Evolutionary conservation across 192 early-diverging fungal genomes (phyloP).

Genomic region (Coemansia sp.): DNA sequence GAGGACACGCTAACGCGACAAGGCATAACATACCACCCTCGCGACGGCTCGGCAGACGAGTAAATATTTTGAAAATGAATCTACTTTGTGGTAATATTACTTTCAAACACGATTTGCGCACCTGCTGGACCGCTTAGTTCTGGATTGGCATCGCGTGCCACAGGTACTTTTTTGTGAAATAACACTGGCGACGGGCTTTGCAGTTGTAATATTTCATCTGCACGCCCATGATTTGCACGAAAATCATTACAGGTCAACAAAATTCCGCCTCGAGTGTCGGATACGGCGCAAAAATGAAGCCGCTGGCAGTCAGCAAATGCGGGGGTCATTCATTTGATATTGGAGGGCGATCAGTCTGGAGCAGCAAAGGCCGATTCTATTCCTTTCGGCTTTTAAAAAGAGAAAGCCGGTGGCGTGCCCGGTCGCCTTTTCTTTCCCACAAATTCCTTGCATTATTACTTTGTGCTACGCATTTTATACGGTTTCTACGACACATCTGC

Average conservation of each 20-base stretch:
- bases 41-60: conserved; percentile 61
- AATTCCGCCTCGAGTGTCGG: neutral
- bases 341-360: neutral
- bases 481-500: neutral
- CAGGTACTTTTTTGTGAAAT: neutral
- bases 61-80: conserved; percentile 13
- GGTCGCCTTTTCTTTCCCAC: neutral
- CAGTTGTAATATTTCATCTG: neutral
- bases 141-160: neutral
- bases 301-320: neutral
- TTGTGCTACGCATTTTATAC: conserved; percentile 1
- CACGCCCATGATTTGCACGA: neutral
- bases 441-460: neutral
- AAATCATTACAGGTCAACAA: neutral
- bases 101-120: too few relatives aligned
- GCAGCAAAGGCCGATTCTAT: neutral
- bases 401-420: neutral
- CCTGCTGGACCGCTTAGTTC: too few relatives aligned
- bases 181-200: neutral
- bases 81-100: neutral
- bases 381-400: too few relatives aligned
- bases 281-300: neutral
- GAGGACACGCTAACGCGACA: conserved; percentile 68
- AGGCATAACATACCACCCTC: conserved; percentile 68
- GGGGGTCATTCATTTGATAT: neutral